A percentile compares a stretch with the other conserved stretches of the same genome.
Evolutionary conservation across 768 basidiomycete genomes (phyloP).

Genomic region (Dacryopinax primogenitus): DNA sequence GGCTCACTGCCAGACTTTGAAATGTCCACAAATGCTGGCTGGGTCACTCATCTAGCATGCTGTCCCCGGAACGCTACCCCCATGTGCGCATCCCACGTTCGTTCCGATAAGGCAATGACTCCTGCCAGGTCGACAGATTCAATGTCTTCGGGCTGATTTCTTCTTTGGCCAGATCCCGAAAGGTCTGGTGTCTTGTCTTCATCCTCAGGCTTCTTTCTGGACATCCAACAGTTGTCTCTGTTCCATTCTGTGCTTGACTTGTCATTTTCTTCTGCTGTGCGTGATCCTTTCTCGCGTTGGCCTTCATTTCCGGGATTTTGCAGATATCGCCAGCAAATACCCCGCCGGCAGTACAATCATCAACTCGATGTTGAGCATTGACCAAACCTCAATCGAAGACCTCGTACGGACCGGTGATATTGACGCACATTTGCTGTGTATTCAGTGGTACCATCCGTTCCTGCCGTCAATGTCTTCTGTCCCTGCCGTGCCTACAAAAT

Average conservation of each 20-base stretch:
- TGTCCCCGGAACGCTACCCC: neutral
- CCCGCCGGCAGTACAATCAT: neutral
- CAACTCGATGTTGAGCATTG: neutral
- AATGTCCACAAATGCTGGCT: neutral
- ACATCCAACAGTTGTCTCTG: neutral
- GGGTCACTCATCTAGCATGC: neutral
- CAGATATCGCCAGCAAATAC: too few species aligned
- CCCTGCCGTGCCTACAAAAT: neutral
- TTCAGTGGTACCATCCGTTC: neutral
- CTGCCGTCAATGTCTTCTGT: neutral
- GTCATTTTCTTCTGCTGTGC: neutral
- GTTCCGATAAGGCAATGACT: neutral
- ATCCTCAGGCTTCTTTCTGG: neutral
- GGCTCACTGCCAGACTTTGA: neutral
- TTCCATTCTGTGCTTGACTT: neutral
- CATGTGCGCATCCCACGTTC: neutral
- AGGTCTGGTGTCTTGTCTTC: neutral
- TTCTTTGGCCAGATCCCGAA: neutral
- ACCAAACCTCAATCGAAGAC: neutral
- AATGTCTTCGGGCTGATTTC: neutral
- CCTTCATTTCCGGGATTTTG: too few species aligned
- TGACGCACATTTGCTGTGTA: neutral
- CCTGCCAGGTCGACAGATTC: neutral
- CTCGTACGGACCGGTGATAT: neutral
- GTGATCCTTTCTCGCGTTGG: neutral